phyloP scores from a whole-genome alignment of 2,329 filamentous ascomycete genomes.

The Penicillium sumatraense region DNA sequence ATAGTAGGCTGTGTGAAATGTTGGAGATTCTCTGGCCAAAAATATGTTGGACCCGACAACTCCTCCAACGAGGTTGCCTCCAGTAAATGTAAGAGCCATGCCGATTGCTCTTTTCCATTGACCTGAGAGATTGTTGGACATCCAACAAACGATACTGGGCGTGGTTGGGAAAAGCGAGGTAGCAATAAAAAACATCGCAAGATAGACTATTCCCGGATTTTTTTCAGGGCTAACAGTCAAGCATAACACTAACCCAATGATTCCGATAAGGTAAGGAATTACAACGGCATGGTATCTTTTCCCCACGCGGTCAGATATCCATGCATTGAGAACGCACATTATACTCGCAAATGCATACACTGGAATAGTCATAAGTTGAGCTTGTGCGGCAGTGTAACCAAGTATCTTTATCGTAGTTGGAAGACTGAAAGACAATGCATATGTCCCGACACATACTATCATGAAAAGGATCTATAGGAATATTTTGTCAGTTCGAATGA shows the following conservation, averaged over 20 bases:
- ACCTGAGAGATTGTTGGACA: background rate
- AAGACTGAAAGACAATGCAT: background rate
- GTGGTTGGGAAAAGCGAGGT: background rate
- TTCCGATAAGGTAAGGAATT: background rate
- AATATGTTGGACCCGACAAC: background rate
- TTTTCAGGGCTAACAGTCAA: background rate
- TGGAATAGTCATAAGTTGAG: background rate
- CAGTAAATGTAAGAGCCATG: slow-evolving; percentile 1
- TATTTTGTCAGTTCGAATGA: background rate
- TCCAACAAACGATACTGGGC: background rate
- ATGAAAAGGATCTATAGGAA: background rate
- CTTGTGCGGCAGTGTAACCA: background rate
- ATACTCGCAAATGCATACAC: slow-evolving; percentile 1
- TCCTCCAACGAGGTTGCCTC: background rate
- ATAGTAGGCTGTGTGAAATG: background rate
- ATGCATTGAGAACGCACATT: slow-evolving; percentile 1
- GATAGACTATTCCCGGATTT: background rate
- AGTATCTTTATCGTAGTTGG: background rate
- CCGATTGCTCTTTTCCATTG: slow-evolving; percentile 1
- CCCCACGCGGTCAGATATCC: background rate
- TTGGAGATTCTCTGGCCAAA: background rate
- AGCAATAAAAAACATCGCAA: slow-evolving; percentile 1
- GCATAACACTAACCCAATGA: background rate
- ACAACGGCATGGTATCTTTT: background rate
- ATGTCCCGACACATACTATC: background rate